These are phyloP conservation scores for Leptomonas pyrrhocoris DNA, from an alignment of 208 protist species.

Conservation along the genomic window DNA sequence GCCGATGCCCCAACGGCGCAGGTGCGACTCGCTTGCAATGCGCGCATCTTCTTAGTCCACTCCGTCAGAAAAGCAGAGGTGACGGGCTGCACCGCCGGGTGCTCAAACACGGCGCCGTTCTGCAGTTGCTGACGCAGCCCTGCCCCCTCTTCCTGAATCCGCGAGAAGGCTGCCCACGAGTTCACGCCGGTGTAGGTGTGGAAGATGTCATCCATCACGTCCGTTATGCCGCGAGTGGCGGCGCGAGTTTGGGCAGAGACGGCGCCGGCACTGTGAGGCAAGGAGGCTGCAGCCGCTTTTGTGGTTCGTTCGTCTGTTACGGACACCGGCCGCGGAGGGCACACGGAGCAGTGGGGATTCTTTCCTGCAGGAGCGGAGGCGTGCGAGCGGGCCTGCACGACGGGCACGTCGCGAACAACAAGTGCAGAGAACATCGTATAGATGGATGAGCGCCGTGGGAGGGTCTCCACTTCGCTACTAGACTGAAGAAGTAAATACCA, in stretches of 20 bases:
- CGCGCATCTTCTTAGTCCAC: slow-evolving; percentile 30
- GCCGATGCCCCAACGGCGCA: background rate
- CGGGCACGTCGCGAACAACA: background rate
- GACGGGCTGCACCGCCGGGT: slow-evolving; percentile 52
- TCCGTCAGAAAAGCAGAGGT: slow-evolving; percentile 41
- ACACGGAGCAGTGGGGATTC: background rate
- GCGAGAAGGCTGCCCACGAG: slow-evolving; percentile 41
- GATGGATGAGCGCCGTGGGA: background rate
- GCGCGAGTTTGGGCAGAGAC: background rate
- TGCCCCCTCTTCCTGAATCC: slow-evolving; percentile 46
- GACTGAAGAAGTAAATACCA: too few species aligned
- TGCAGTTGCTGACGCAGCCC: slow-evolving; percentile 43
- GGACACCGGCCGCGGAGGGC: background rate
- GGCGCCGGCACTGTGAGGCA: background rate
- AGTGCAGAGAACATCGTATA: background rate
- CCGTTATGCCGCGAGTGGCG: slow-evolving; percentile 28
- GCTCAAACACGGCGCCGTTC: slow-evolving; percentile 47
- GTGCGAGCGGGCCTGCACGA: background rate
- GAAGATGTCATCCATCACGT: slow-evolving; percentile 61
- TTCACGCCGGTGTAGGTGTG: slow-evolving; percentile 66
- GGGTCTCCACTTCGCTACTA: too few species aligned
- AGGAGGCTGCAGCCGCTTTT: background rate
- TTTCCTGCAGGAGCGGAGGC: background rate
- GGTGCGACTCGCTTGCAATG: slow-evolving; percentile 19
- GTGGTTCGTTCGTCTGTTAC: background rate